Base-by-base conservation (phyloP, 2,329 filamentous ascomycete species). In the Clonostachys solani region DNA sequence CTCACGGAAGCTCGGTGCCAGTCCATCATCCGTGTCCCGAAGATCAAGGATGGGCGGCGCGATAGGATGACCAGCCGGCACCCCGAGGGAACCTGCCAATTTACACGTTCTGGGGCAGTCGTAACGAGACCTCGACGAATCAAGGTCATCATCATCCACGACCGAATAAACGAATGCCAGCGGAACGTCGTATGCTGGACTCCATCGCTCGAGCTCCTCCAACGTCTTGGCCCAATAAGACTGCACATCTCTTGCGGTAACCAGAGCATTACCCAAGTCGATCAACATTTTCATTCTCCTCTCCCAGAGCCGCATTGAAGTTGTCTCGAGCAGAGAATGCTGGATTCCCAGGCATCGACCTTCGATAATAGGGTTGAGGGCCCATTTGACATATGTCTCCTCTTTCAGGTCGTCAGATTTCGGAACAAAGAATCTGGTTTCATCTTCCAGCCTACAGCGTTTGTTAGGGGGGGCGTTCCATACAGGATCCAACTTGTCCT, bases 111-210 rank as follows among this genome's bases (percentile, higher is more conserved):
- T 67, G 23, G 62, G 54, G 13, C 56, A 60, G 15, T 63, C 56
- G 35, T 64, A 62, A n/a, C 57, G 53, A 7, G 56, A 56, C 15
- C 56, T 49, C 19, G 54, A 44, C 5, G 56, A 56, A 41, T 49
- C 49, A 42, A 56, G 56, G 5, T 66, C 59, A 5, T 60, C 57
- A 33, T 71, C 68, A 23, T 70, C 63, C 5, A 68, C 62, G n/a
- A 77, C 68, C 3, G 72, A 74, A 51, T 79, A 79, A 5, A 78
- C 60, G 46, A 78, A 69, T 6, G 73, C 75, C 42, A 79, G 58
- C 4, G 75, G 75, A 15, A 77, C 69, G 49, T 79, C 75, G 49
- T 74, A 73, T 3, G 62, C 58, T 1, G 73, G 72, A 18, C 64
- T 63, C 53, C 72, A 72, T 3, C 63, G 58, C 18, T 65, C 67